Conservation (phyloP, 2,329 filamentous ascomycete species). For the Grosmannia huntii region DNA sequence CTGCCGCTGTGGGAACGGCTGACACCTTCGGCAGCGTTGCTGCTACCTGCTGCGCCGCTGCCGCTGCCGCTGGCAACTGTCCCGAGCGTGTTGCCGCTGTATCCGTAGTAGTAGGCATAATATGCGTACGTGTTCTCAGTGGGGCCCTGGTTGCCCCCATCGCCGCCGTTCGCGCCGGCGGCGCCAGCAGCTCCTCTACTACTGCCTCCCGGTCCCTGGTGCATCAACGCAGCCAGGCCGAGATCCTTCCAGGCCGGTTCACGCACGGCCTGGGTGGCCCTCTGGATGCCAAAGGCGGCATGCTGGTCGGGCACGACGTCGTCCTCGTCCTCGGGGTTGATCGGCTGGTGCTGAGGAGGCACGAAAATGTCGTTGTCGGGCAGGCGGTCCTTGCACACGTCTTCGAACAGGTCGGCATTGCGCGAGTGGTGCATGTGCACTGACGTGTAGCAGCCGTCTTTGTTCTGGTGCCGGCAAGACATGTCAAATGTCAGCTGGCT, state of each 20-base stretch:
- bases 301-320: slow-evolving; percentile 83
- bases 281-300: slow-evolving; percentile 74
- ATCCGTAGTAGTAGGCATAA: slow-evolving; percentile 13
- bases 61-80: background rate
- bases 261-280: slow-evolving; percentile 58
- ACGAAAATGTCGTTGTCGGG: slow-evolving; percentile 74
- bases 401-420: slow-evolving; percentile 69
- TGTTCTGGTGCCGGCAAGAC: slow-evolving; percentile 34
- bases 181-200: slow-evolving; percentile 2
- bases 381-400: slow-evolving; percentile 57
- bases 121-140: slow-evolving; percentile 20
- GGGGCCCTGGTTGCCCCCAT: slow-evolving; percentile 7
- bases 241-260: slow-evolving; percentile 72
- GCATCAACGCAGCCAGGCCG: slow-evolving; percentile 59
- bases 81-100: slow-evolving; percentile 7
- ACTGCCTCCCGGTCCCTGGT: slow-evolving; percentile 37
- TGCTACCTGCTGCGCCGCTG: slow-evolving; percentile 8
- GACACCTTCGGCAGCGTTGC: slow-evolving; percentile 6
- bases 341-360: slow-evolving; percentile 63
- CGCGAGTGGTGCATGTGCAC: slow-evolving; percentile 61
- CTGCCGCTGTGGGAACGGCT: background rate
- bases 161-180: slow-evolving; percentile 9
- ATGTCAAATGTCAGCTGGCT: background rate
- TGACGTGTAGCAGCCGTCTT: slow-evolving; percentile 64
- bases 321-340: slow-evolving; percentile 81